Base-by-base conservation (phyloP, 2,329 filamentous ascomycete genomes). In the Tolypocladium sp. region DNA sequence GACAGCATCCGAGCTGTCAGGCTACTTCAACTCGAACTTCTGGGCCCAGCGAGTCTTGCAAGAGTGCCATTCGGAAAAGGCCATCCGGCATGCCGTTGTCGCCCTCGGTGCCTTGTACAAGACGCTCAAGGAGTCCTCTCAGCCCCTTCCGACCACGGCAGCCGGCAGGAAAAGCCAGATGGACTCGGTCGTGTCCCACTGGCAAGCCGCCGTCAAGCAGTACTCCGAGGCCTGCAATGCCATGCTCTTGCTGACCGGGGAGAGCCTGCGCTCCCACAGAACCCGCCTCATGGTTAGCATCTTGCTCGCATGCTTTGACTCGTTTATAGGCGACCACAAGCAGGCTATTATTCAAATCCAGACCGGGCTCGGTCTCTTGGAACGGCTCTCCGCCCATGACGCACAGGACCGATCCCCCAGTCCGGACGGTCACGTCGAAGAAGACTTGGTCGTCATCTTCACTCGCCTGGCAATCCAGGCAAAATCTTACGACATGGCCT, bases 401-500 rank as follows among this genome's bases (percentile, higher is more conserved):
- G 58, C 60, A 51, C 58, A 54, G 12, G 49, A 60, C 35, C 60
- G 53, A 37, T 58, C 38, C 22, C 58, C 61, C 10, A 44, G 55
- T 10, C 51, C 61, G 17, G 78, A 77, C 57, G 79, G 81, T 58
- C 75, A 79, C 0, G 76, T 83, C 7, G 82, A 85, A 62, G 77
- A 82, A 56, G 84, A 87, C 65, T 75, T 87, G 33, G 76, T 83
- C 7, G 81, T 83, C 56, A 86, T 87, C 74, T 87, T 87, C 64
- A 85, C 81, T 1, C 79, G 84, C 5, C 74, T 87, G 2, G 83
- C 83, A 2, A 84, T 87, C 51, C 84, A 87, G 68, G 84, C 84
- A 51, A 87, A 87, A 66, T 86, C 83, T 0, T 87, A 87, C 67
- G 84, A 87, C 65, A 83, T 87, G 82, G 84, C 84, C 38, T 87